Percentiles rank a stretch among this genome's conserved stretches.
These are phyloP conservation scores for Peronospora destructor DNA, from an alignment of 352 stramenopile species.

Conservation along the genomic window DNA sequence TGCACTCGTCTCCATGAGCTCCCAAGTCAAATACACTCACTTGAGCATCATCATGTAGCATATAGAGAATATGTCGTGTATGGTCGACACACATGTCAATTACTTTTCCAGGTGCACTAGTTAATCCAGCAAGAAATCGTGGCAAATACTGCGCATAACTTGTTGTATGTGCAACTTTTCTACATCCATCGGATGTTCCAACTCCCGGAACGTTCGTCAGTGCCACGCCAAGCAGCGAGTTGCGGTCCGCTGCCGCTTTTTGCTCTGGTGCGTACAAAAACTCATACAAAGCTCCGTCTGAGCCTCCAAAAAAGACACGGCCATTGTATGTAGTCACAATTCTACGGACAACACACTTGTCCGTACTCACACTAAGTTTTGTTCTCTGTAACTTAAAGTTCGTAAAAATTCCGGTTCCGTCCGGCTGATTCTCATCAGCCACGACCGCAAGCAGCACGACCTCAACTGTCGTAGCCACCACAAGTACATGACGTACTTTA, in stretches of 20 bases:
- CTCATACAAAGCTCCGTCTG: constrained; percentile 94
- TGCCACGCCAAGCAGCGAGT: constrained; percentile 27
- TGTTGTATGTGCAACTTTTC: constrained; percentile 89
- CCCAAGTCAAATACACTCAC: constrained; percentile 74
- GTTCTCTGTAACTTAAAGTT: constrained; percentile 64
- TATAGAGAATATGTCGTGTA: constrained; percentile 87
- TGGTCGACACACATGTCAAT: constrained; percentile 85
- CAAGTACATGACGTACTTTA: constrained; percentile 90
- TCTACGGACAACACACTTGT: constrained; percentile 90
- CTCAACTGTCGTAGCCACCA: constrained; percentile 93
- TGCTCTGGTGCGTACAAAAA: constrained; percentile 65
- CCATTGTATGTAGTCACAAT: constrained; percentile 83
- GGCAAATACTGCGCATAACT: constrained; percentile 75
- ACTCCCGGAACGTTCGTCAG: constrained; percentile 26
- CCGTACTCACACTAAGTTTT: constrained; percentile 88
- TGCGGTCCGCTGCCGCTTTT: constrained; percentile 27
- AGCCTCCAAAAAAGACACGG: constrained; percentile 94
- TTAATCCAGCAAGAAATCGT: constrained; percentile 66
- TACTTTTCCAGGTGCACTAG: constrained; percentile 76
- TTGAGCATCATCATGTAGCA: constrained; percentile 77
- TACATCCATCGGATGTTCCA: constrained; percentile 68
- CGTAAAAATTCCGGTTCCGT: too few relatives aligned
- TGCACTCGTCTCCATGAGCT: constrained; percentile 41
- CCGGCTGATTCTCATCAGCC: constrained; percentile 34
- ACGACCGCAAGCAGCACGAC: constrained; percentile 90